Evolutionary conservation across 257 asterid species (phyloP).

Genomic region (Solanum megistacrolobum): DNA sequence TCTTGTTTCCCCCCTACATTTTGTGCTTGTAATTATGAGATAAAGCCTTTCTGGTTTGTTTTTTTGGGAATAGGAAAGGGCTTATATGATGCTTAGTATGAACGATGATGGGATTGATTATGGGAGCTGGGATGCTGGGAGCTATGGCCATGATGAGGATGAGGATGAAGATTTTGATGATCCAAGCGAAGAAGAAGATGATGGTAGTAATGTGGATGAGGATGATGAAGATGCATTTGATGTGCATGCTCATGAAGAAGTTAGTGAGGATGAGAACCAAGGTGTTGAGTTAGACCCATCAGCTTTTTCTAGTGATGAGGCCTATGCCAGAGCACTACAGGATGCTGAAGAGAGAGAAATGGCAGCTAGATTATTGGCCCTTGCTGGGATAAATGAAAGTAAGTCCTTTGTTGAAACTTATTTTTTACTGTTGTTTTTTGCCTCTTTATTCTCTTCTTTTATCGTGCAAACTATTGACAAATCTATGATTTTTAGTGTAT

Average conservation of each 20-base stretch:
- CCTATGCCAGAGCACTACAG: conserved; percentile 93
- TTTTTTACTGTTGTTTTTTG: not conserved
- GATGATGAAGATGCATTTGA: conserved; percentile 60
- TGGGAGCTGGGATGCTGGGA: conserved; percentile 73
- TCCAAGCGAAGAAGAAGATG: conserved; percentile 65
- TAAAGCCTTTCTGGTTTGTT: not conserved
- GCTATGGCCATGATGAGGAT: conserved; percentile 41
- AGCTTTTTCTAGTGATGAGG: conserved; percentile 83
- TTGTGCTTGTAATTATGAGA: not conserved
- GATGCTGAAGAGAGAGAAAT: conserved; percentile 85
- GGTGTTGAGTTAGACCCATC: conserved; percentile 71
- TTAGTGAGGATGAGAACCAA: conserved; percentile 37
- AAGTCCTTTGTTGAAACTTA: conserved; percentile 2
- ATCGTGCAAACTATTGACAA: conserved; percentile 25
- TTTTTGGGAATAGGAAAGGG: conserved; percentile 60
- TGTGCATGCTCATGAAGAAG: conserved; percentile 46
- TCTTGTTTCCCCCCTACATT: not conserved
- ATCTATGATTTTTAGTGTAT: conserved; percentile 14
- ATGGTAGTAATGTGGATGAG: conserved; percentile 44
- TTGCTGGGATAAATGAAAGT: conserved; percentile 74
- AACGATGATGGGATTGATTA: conserved; percentile 46
- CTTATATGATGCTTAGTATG: conserved; percentile 86
- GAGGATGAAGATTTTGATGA: conserved; percentile 46
- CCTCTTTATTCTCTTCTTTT: not conserved
- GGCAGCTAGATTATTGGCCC: conserved; percentile 83